phyloP scores from a whole-genome alignment of 352 stramenopile genomes.

The Phytophthora pinifolia region DNA sequence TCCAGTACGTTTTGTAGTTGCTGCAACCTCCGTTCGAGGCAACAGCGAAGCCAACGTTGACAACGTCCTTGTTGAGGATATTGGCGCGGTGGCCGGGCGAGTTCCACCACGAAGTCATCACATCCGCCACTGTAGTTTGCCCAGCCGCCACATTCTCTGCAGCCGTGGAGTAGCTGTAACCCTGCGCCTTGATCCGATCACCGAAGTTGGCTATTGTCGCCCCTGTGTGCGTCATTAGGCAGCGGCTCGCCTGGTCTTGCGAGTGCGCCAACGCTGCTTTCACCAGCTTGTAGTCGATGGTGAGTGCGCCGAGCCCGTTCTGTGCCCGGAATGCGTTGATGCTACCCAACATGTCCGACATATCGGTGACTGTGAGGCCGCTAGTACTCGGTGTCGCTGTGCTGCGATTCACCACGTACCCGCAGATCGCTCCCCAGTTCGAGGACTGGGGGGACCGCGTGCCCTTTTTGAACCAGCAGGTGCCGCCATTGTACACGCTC shows the following conservation, averaged over 20 bases:
- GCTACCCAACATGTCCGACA: conserved; percentile 32
- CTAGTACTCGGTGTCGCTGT: conserved; percentile 7
- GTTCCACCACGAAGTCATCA: conserved; percentile 56
- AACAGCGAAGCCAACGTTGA: conserved; percentile 24
- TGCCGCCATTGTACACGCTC: too few relatives aligned
- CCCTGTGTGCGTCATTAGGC: conserved; percentile 46
- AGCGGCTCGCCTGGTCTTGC: conserved; percentile 36
- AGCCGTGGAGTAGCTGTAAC: conserved; percentile 43
- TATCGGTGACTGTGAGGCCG: conserved; percentile 19
- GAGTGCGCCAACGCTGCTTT: conserved; percentile 22
- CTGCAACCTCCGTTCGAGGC: conserved; percentile 24
- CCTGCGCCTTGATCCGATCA: conserved; percentile 36
- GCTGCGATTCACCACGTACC: background rate
- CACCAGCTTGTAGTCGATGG: conserved; percentile 28
- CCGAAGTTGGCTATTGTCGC: conserved; percentile 28
- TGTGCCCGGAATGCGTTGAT: conserved; percentile 44
- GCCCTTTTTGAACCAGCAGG: too few relatives aligned
- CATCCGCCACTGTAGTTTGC: conserved; percentile 34
- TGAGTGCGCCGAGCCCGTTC: conserved; percentile 29
- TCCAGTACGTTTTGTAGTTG: conserved; percentile 47
- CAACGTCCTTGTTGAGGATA: conserved; percentile 34
- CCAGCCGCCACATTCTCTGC: conserved; percentile 48
- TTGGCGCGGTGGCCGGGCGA: conserved; percentile 44
- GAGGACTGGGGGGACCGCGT: too few relatives aligned
- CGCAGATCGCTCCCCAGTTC: too few relatives aligned